Conservation (phyloP, 2,329 filamentous ascomycete species). For the Curvularia lunata region DNA sequence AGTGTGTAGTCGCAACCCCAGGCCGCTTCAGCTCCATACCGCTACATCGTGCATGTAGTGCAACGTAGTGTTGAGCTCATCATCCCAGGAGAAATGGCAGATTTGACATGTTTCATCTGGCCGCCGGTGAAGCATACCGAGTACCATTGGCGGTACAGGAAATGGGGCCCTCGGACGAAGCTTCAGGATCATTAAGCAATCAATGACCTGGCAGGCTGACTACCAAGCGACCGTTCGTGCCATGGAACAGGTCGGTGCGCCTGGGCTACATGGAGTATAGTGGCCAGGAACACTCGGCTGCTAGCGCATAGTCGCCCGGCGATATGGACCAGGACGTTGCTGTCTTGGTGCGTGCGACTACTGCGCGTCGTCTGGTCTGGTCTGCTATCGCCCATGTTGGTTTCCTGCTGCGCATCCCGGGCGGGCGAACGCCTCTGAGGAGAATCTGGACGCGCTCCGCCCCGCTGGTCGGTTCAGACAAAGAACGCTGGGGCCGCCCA, state of each 20-base stretch:
- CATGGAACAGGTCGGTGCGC: slow-evolving; percentile 36
- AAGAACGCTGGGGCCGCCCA: slow-evolving; percentile 13
- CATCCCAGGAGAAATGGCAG: slow-evolving; percentile 18
- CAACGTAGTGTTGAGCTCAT: slow-evolving; percentile 20
- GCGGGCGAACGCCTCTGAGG: slow-evolving; percentile 13
- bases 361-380: slow-evolving; percentile 4
- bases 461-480: slow-evolving; percentile 18
- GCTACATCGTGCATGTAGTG: slow-evolving; percentile 14
- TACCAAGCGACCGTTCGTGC: slow-evolving; percentile 39
- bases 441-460: slow-evolving; percentile 14
- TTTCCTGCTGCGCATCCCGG: neutral
- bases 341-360: neutral
- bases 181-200: slow-evolving; percentile 31
- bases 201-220: slow-evolving; percentile 39
- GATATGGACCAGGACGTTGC: slow-evolving; percentile 1
- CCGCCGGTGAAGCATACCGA: slow-evolving; percentile 9
- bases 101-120: slow-evolving; percentile 28
- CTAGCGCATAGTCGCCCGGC: slow-evolving; percentile 7
- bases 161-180: slow-evolving; percentile 22
- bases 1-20: slow-evolving; percentile 7
- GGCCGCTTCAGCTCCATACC: neutral
- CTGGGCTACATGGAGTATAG: slow-evolving; percentile 17
- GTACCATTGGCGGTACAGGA: slow-evolving; percentile 29
- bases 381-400: neutral
- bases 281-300: slow-evolving; percentile 29